Percentiles rank a stretch among this genome's conserved stretches.
phyloP scores from a whole-genome alignment of 495 filamentous ascomycete genomes.

The Tuber microsphaerosporum region DNA sequence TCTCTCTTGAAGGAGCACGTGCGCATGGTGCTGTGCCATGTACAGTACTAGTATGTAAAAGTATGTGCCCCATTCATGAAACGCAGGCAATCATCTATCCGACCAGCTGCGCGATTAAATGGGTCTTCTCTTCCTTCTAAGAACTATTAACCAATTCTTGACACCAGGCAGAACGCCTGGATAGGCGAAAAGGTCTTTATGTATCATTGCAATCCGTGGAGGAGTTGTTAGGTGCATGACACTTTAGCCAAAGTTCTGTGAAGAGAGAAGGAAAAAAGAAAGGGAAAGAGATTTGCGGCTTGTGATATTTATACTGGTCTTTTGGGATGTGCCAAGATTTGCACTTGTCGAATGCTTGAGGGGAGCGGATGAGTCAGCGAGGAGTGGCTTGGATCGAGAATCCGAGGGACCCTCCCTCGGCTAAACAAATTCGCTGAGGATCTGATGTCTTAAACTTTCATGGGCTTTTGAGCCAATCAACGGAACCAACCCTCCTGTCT shows the following conservation, averaged over 20 bases:
- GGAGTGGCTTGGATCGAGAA: background rate
- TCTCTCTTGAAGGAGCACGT: background rate
- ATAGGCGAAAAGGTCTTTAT: conserved; percentile 14
- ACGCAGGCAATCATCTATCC: conserved; percentile 36
- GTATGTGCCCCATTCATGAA: conserved; percentile 40
- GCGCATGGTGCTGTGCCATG: background rate
- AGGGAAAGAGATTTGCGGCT: background rate
- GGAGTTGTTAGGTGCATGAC: conserved; percentile 10
- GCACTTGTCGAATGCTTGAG: background rate
- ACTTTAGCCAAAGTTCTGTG: conserved; percentile 38
- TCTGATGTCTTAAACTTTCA: background rate
- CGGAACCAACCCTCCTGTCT: background rate
- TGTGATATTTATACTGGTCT: background rate
- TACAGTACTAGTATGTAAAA: too few species aligned
- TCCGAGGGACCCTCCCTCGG: background rate
- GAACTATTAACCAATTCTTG: conserved; percentile 29
- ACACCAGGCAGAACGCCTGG: conserved; percentile 34
- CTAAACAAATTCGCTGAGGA: background rate
- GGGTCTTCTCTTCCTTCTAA: conserved; percentile 36
- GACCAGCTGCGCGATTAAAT: conserved; percentile 38
- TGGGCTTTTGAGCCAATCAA: background rate
- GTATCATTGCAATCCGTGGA: conserved; percentile 16
- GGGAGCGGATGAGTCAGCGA: background rate
- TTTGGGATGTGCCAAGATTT: background rate
- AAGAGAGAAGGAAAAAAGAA: conserved; percentile 9